These are phyloP conservation scores for Eucalyptus viminalis DNA, from an alignment of 345 rosid genomes.

Conservation along the genomic window DNA sequence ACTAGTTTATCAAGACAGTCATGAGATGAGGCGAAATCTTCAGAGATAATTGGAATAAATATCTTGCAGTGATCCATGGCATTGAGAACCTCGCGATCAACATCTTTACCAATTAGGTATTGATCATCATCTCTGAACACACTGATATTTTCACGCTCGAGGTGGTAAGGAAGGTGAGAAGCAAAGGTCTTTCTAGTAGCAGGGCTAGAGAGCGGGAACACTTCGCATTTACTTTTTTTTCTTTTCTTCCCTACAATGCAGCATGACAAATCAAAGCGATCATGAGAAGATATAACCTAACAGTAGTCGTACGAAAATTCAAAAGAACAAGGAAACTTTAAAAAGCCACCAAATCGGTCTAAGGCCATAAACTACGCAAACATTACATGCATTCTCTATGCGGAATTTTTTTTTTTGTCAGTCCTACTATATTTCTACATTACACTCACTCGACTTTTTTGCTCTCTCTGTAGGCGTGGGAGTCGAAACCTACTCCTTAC, in stretches of 20 bases:
- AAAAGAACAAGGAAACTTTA: too few species aligned
- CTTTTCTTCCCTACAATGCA: neutral
- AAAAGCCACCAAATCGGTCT: too few species aligned
- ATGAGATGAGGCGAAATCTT: neutral
- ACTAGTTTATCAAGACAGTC: neutral
- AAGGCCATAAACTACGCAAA: too few species aligned
- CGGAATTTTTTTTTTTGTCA: too few species aligned
- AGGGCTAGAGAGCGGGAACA: neutral
- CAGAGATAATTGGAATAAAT: neutral
- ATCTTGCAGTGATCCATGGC: neutral
- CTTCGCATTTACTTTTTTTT: fast-evolving
- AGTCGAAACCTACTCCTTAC: too few species aligned
- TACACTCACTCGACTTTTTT: too few species aligned
- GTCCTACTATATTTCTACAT: too few species aligned
- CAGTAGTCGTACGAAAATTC: too few species aligned
- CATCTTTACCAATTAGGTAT: neutral
- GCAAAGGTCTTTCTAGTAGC: neutral
- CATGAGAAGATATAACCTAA: too few species aligned
- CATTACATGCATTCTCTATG: neutral
- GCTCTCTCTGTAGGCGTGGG: too few species aligned
- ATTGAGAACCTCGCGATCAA: neutral
- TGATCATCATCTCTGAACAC: neutral
- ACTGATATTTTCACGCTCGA: neutral
- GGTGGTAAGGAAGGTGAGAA: too few species aligned
- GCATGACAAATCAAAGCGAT: neutral